Percentiles rank a stretch among this genome's conserved stretches.
phyloP scores from a whole-genome alignment of 306 rosid genomes.

The Abrus pulchellus region DNA sequence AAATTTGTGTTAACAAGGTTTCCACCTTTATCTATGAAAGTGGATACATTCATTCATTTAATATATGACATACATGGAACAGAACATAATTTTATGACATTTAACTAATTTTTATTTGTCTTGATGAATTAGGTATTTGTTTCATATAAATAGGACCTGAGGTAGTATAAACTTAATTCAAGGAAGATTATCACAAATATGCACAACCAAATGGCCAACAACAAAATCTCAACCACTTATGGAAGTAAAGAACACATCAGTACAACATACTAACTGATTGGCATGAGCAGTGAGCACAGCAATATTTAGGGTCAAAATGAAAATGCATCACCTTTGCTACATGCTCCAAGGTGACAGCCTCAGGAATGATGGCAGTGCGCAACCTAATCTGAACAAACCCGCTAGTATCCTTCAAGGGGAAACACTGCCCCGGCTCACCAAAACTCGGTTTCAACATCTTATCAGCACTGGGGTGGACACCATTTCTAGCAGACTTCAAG shows the following conservation, averaged over 20 bases:
- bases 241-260: too few relatives aligned
- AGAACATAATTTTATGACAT: too few relatives aligned
- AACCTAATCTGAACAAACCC: constrained; percentile 90
- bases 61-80: too few relatives aligned
- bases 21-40: too few relatives aligned
- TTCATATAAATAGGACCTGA: too few relatives aligned
- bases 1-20: too few relatives aligned
- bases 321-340: constrained; percentile 79
- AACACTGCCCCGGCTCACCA: constrained; percentile 97
- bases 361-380: constrained; percentile 80
- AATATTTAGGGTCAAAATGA: constrained; percentile 2
- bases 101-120: too few relatives aligned
- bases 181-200: background rate
- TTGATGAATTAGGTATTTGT: too few relatives aligned
- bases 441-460: constrained; percentile 94
- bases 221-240: background rate
- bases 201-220: constrained; percentile 13
- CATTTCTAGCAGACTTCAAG: constrained; percentile 43
- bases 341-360: constrained; percentile 95
- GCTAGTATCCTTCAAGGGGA: constrained; percentile 78
- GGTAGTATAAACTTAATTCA: too few relatives aligned
- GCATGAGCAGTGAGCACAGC: background rate
- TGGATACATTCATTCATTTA: too few relatives aligned
- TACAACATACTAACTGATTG: background rate
- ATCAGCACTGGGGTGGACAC: constrained; percentile 64